Evolutionary conservation across 345 rosid species (phyloP), one percentile per base, ranked within the genome.

Genomic region (Salix exigua): DNA sequence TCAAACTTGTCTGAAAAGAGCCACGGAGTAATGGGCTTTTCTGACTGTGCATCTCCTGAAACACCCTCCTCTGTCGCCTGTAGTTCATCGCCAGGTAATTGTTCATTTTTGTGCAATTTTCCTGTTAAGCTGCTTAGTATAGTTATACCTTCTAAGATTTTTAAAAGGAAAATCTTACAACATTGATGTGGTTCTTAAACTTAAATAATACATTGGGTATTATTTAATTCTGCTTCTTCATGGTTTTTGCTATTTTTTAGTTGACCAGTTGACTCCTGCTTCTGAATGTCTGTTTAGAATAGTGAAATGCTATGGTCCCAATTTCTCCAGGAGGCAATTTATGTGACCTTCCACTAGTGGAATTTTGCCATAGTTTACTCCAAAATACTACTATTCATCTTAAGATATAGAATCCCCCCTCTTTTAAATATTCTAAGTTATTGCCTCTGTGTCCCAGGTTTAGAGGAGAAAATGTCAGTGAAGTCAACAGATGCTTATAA

Each of bases 61-160:
- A 94, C 96, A 68, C 95, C 97, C 30, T 96, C 97, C n/a, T 94
- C 98, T 53, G 91, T 91, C 78, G 99, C 91, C 55, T 94, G 95
- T 83, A 89, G 91, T 83, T 92, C 97, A 60, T 94, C 97, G 5
- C 91, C 92, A 74, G 97, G 99, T 96, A 78, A 40, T 77, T 19
- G 26, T 46, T 77, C 26, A 66, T 37, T 35, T 44, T 13, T 35
- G 51, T 65, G 13, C 23, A 31, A 14, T 33, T 8, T 50, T 13
- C 28, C 21, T 71, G 12, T 19, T 16, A 26, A 55, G 4, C 48
- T 53, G 4, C 61, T 37, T 7, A 17, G 23, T 65, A 16, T 21
- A 28, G 30, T 21, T 21, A 33, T 75, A 6, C n/a, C 28, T 61
- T 6, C 31, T 26, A 16, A 16, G 37, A 17, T 73, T 18, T 17